Evolutionary conservation across 78 protist genomes (phyloP), one percentile per base, ranked within the genome.

Genomic region (Monosiga brevicollis): DNA sequence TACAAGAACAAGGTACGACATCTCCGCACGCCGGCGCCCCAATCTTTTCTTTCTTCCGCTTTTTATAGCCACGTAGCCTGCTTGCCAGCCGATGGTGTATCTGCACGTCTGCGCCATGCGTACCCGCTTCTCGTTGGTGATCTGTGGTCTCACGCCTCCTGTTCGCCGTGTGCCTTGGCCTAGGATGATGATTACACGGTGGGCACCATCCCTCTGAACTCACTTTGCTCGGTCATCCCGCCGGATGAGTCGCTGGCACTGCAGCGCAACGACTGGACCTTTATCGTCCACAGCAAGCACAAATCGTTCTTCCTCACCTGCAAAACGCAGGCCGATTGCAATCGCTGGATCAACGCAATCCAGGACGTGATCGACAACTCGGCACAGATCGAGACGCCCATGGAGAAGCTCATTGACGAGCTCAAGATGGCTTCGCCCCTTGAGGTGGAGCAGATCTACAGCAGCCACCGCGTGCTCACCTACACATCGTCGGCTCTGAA

Each of bases 341-440:
- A 26, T 9, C 81, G 81, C 43, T 77, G 81, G 81, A n/a, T 42
- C 71, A 20, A 22, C 42, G 81, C 81, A 9, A 6, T 77, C 37
- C 73, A 77, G 73, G 81, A 77, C 24, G 71, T 42, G 11, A 77
- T 77, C 37, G 34, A 37, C 22, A 25, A 9, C 41, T 10, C 34
- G 71, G 40, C 43, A 10, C 71, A 35, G n/a, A 40, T 40, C 38
- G 81, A 42, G 40, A 37, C 71, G 55, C 81, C 34, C 42, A 77
- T 42, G 36, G 73, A 77, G 38, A 40, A 77, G 81, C 81, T 77
- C 38, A 42, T 42, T 32, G 71, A 15, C 73, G 81, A 77, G 81
- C 81, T 77, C 73, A 77, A 77, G 81, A 40, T 22, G 25, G 81
- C 71, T 29, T 36, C 34, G 72, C 29, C 2, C 39, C 25, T 2